Percentiles rank a stretch among this genome's conserved stretches.
phyloP scores from a whole-genome alignment of 345 rosid species.

The Rubroshorea leprosula region DNA sequence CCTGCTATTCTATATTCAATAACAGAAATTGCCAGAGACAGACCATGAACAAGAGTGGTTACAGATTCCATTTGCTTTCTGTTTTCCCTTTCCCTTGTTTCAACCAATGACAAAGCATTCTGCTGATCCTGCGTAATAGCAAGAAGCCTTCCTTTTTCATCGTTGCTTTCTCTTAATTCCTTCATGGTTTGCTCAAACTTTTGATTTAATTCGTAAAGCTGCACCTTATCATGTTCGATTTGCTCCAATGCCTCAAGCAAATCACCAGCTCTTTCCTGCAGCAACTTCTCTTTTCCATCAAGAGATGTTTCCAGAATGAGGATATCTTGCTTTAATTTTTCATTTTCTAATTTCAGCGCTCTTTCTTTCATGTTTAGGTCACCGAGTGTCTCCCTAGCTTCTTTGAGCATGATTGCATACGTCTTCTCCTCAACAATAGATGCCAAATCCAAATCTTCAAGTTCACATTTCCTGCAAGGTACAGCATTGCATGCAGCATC shows the following conservation, averaged over 20 bases:
- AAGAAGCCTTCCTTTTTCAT: too few species aligned
- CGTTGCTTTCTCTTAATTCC: too few species aligned
- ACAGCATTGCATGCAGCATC: constrained; percentile 34
- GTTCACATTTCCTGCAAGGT: constrained; percentile 23
- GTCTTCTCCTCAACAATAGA: constrained; percentile 39
- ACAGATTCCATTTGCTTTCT: constrained; percentile 41
- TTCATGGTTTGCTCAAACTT: too few species aligned
- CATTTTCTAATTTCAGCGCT: constrained; percentile 40
- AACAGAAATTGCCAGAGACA: constrained; percentile 29
- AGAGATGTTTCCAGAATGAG: constrained; percentile 22
- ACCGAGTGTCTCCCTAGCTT: constrained; percentile 45
- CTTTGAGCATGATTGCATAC: constrained; percentile 32
- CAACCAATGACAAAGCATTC: constrained; percentile 23
- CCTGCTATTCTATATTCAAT: constrained; percentile 42
- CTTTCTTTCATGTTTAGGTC: constrained; percentile 37
- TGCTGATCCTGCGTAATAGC: constrained; percentile 26
- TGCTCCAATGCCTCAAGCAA: constrained; percentile 36
- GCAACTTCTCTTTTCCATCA: constrained; percentile 45
- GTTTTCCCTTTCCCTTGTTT: constrained; percentile 41
- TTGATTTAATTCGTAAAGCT: constrained; percentile 26
- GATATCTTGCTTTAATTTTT: constrained; percentile 38
- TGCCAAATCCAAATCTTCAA: constrained; percentile 45
- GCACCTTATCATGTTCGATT: constrained; percentile 27
- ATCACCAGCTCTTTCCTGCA: constrained; percentile 29
- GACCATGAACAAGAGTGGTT: constrained; percentile 25